Conservation (phyloP, 495 filamentous ascomycete species). For the Mytilinidion resinicola region DNA sequence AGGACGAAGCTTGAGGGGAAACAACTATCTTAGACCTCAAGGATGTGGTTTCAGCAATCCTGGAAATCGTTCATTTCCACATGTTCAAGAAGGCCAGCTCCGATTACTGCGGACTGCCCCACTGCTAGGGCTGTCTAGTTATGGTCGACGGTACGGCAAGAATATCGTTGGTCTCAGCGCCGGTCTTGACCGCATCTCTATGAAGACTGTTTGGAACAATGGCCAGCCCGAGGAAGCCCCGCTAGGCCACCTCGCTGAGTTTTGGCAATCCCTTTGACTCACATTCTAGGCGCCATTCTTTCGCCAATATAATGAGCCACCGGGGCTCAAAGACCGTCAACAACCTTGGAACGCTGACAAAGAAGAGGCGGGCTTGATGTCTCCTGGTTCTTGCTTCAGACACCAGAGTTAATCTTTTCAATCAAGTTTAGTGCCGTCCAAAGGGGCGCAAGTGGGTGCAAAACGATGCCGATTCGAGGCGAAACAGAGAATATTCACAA, state of each 20-base stretch:
- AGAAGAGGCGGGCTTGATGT: constrained; percentile 11
- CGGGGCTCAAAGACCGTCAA: constrained; percentile 19
- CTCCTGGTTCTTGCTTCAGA: neutral
- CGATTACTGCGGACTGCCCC: too few relatives aligned
- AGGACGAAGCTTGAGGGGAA: too few relatives aligned
- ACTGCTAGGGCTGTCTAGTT: too few relatives aligned
- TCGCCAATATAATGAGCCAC: constrained; percentile 62
- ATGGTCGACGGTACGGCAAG: constrained; percentile 23
- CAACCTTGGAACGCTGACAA: constrained; percentile 10
- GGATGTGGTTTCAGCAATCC: too few relatives aligned
- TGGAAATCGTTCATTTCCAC: too few relatives aligned
- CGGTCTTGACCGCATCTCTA: neutral
- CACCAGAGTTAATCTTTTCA: neutral
- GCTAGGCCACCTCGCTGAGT: constrained; percentile 82
- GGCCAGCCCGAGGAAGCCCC: constrained; percentile 48
- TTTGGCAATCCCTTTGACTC: constrained; percentile 65
- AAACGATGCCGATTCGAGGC: neutral
- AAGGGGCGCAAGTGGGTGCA: too few relatives aligned
- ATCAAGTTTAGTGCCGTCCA: neutral
- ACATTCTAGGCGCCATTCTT: constrained; percentile 90
- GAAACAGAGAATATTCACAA: too few relatives aligned
- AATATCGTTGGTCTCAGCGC: constrained; percentile 1
- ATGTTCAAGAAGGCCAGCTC: too few relatives aligned
- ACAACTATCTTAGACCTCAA: too few relatives aligned
- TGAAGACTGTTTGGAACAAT: constrained; percentile 2